Conservation (phyloP, 305 asterid genomes). For the Solanum chacoense region DNA sequence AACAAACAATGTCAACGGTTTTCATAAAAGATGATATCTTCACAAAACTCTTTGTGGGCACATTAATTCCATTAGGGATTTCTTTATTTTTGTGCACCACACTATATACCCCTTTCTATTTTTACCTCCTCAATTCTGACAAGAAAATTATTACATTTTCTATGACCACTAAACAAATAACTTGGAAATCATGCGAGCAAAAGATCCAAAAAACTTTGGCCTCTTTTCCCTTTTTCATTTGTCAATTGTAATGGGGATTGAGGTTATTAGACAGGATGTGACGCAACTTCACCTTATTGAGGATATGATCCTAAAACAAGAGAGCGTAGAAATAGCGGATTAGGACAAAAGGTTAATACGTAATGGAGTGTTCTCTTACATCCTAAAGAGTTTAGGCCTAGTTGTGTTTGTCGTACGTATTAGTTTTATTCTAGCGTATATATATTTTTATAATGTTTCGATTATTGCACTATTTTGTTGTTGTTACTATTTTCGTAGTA, state of each 20-base stretch:
- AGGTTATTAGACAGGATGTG: neutral
- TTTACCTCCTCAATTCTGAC: neutral
- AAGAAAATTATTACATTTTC: neutral
- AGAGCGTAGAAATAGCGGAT: neutral
- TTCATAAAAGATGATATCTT: constrained; percentile 18
- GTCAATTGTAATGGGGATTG: neutral
- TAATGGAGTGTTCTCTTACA: neutral
- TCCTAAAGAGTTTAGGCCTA: neutral
- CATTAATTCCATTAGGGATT: neutral
- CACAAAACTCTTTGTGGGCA: neutral
- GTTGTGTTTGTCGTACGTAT: neutral
- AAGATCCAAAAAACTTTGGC: neutral
- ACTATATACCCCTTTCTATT: neutral
- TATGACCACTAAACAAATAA: constrained; percentile 1
- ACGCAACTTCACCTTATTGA: too few species aligned
- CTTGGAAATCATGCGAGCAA: neutral
- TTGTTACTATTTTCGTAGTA: neutral
- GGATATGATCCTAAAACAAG: too few species aligned
- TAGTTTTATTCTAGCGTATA: neutral
- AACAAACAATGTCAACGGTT: constrained; percentile 57
- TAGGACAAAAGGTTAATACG: neutral
- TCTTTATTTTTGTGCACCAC: constrained; percentile 1
- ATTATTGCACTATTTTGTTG: neutral
- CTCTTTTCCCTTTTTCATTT: neutral
- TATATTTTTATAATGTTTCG: neutral